Base-by-base conservation (phyloP, 441 rosid genomes). In the Viola pubescens region DNA sequence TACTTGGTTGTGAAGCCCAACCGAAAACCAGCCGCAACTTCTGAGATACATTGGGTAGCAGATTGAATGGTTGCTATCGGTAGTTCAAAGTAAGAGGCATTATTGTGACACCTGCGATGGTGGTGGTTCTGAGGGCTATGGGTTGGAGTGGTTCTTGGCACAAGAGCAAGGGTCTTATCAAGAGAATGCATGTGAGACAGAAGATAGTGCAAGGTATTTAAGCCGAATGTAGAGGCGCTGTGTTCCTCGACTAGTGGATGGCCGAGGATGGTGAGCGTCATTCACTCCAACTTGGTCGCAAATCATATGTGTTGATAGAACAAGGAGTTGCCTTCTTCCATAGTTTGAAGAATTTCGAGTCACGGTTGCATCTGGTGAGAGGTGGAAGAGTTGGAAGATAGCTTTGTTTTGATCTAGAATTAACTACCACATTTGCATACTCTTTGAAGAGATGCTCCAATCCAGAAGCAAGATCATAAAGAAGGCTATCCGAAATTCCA, bases 191-290 rank as follows among this genome's bases (percentile, higher is more conserved):
- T 81, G 58, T 83, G 86, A n/a, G 90, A 66, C 37, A 74, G 80
- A 56, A 89, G 73, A 64, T 79, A 92, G 54, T 87, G 90, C 54
- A 92, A 48, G 37, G 94, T 89, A 70, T 89, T 89, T 92, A 55
- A 92, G 89, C 51, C 92, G 87, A 44, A 92, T 81, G 69, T 87
- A 89, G 4, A 89, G 82, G 26, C 94, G 88, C 42, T 83, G 97
- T 0, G 97, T 89, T 9, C 96, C 92, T 0, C 97, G 90, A 51
- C 97, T 89, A 1, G 91, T 89, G 9, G 95, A 82, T 3, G 88
- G 94, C 4, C 87, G 82, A 12, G 94, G 88, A 74, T 78, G 81
- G 60, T 82, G 89, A 6, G 74, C 86, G 12, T 82, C 87, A 0
- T 50, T 44, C 0, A 10, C 53, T 2, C 66, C 59, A 26, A 38